A percentile compares a stretch with the other conserved stretches of the same genome.
These are phyloP conservation scores for Oligophagozyma castellii DNA, from an alignment of 1,139 yeast species.

Conservation along the genomic window DNA sequence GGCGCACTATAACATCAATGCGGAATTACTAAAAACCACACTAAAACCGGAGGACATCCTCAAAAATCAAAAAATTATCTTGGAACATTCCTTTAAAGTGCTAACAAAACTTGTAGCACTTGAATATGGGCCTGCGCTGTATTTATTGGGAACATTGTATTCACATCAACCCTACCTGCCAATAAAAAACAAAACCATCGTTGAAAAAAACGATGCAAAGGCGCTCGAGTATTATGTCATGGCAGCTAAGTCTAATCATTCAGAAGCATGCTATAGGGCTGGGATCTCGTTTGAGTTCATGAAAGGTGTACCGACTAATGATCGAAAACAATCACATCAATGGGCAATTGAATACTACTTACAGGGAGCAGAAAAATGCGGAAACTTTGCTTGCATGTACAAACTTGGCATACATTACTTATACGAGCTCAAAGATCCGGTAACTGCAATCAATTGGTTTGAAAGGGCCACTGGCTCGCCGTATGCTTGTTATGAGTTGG, in stretches of 20 bases:
- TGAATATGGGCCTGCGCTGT: slow-evolving; percentile 37
- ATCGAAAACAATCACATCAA: slow-evolving; percentile 26
- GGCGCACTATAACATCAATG: slow-evolving; percentile 33
- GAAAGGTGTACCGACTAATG: slow-evolving; percentile 31
- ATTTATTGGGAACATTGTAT: slow-evolving; percentile 45
- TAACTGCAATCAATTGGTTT: slow-evolving; percentile 42
- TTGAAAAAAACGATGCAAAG: slow-evolving; percentile 40
- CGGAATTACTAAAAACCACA: slow-evolving; percentile 26
- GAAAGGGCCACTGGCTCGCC: slow-evolving; percentile 39
- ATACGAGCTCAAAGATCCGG: slow-evolving; percentile 25
- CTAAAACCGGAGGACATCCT: slow-evolving; percentile 32
- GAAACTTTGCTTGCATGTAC: slow-evolving; percentile 48
- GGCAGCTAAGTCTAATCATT: slow-evolving; percentile 43
- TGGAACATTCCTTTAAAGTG: slow-evolving; percentile 43
- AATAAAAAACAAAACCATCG: slow-evolving; percentile 28
- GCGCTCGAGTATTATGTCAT: slow-evolving; percentile 46
- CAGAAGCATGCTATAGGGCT: slow-evolving; percentile 48
- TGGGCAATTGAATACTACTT: slow-evolving; percentile 41
- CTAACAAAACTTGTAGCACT: slow-evolving; percentile 36
- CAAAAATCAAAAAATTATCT: slow-evolving; percentile 40
- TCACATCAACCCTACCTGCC: slow-evolving; percentile 30
- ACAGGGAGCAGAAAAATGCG: slow-evolving; percentile 44
- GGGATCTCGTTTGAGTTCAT: slow-evolving; percentile 60
- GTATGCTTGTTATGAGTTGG: slow-evolving; percentile 53
- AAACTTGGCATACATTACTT: slow-evolving; percentile 51